Evolutionary conservation across 106 monocot species (phyloP), one percentile per base, ranked within the genome.

Genomic region (Acorus gramineus): DNA sequence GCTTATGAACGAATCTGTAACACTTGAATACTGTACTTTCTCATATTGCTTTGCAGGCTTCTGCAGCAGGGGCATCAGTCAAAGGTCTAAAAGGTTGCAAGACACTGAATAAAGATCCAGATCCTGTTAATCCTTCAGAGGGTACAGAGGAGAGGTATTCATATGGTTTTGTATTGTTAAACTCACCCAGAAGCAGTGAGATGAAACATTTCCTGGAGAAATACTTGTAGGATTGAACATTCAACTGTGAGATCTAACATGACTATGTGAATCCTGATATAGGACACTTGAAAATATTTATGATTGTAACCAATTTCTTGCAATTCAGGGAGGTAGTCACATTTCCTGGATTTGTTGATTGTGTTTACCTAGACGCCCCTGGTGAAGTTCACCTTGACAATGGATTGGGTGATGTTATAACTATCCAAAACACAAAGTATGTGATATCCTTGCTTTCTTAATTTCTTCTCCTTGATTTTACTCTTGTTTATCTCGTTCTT

Each of bases 311-410:
- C 56, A 43, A 46, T 63, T 56, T 59, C 7, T 67, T 76, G 13
- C 66, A 46, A 61, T 79, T 7, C 73, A 98, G 98, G 85, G 91
- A 98, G 52, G 60, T 71, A 4, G 63, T 92, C 9, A 73, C 73
- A 57, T 82, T 65, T 81, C 95, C 95, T 65, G 95, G 90, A 69
- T 96, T 90, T 82, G 90, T 96, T 58, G 95, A 96, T 66, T 96
- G 90, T 50, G 47, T 96, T 60, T 96, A 96, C 70, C 82, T 90
- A 42, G 73, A 78, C 49, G 85, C 88, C 52, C 83, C 98, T 44
- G 58, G 69, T 4, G 83, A 83, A 57, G 69, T 98, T 4, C 62
- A 58, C 2, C 88, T 98, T 65, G 85, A 91, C 67, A 92, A 98
- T 69, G 98, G 98, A 45, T 75, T 98, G 79, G 90, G 88, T 59